These are phyloP conservation scores for Phenoliferia sp. DNA, from an alignment of 1,284 basidiomycete species.

Conservation along the genomic window DNA sequence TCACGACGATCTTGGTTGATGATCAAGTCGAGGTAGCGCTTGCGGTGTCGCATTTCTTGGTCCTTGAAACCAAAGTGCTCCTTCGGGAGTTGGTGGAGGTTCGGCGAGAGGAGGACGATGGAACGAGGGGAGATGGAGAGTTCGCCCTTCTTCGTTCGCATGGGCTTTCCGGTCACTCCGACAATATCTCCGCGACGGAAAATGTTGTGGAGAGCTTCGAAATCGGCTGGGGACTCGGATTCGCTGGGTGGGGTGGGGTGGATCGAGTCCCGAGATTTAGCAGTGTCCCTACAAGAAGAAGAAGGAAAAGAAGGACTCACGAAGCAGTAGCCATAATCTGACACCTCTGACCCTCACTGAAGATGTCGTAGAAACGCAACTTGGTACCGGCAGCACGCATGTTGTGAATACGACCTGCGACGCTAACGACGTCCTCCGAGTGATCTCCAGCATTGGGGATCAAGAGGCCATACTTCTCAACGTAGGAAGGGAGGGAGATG, in stretches of 20 bases:
- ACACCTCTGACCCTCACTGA: slow-evolving; percentile 86
- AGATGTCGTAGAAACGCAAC: slow-evolving; percentile 92
- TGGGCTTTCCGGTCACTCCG: slow-evolving; percentile 81
- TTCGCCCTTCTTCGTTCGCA: slow-evolving; percentile 93
- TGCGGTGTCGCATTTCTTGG: slow-evolving; percentile 94
- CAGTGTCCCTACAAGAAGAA: no score
- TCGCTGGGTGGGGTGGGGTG: slow-evolving; percentile 34
- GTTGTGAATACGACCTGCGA: slow-evolving; percentile 88
- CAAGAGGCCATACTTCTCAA: slow-evolving; percentile 66
- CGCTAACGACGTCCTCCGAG: slow-evolving; percentile 47
- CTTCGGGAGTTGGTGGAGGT: slow-evolving; percentile 87
- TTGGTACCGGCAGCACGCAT: slow-evolving; percentile 79
- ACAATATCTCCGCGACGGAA: slow-evolving; percentile 96
- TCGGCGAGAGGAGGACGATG: slow-evolving; percentile 88
- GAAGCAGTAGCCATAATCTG: slow-evolving; percentile 92
- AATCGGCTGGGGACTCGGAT: slow-evolving; percentile 62
- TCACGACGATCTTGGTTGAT: slow-evolving; percentile 86
- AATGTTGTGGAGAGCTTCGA: slow-evolving; percentile 69
- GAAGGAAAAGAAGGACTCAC: slow-evolving; percentile 51
- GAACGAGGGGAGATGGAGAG: slow-evolving; percentile 79
- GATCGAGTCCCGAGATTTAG: no score
- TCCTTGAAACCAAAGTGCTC: slow-evolving; percentile 89
- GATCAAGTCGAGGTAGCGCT: slow-evolving; percentile 98
- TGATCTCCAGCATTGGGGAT: slow-evolving; percentile 48
- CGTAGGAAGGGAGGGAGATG: slow-evolving; percentile 69